Percentiles rank a stretch among this genome's conserved stretches.
Conservation (phyloP, 2,329 filamentous ascomycete genomes). For the Colletotrichum spaethianum region DNA sequence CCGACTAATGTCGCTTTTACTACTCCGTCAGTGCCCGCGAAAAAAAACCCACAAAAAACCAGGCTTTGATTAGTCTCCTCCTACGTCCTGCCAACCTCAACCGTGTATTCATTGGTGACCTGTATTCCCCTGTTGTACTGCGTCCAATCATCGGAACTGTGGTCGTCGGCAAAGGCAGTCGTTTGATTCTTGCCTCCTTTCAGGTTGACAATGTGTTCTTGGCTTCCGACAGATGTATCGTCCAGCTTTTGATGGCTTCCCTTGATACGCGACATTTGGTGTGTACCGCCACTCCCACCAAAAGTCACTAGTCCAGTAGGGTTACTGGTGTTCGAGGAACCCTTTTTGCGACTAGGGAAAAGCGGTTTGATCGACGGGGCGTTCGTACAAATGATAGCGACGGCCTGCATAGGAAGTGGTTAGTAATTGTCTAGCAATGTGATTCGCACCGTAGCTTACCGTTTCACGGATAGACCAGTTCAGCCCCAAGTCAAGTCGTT, state of each 20-base stretch:
- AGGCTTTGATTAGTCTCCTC: no score
- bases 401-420: background rate
- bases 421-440: background rate
- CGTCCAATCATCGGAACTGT: slow-evolving; percentile 14
- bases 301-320: slow-evolving; percentile 33
- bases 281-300: slow-evolving; percentile 22
- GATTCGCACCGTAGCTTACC: background rate
- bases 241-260: slow-evolving; percentile 19
- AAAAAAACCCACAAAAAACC: no score
- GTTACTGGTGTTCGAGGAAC: slow-evolving; percentile 16
- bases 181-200: slow-evolving; percentile 13
- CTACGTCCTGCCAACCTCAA: slow-evolving; percentile 6
- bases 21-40: no score
- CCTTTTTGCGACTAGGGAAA: slow-evolving; percentile 24
- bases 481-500: slow-evolving; percentile 30
- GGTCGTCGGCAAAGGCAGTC: slow-evolving; percentile 27
- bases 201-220: slow-evolving; percentile 29
- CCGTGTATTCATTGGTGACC: slow-evolving; percentile 33
- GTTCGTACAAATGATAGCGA: slow-evolving; percentile 37
- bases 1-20: no score
- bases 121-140: slow-evolving; percentile 19
- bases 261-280: slow-evolving; percentile 23
- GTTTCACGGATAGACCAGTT: slow-evolving; percentile 43
- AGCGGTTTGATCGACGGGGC: slow-evolving; percentile 35
- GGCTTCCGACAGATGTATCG: slow-evolving; percentile 27